A percentile compares a stretch with the other conserved stretches of the same genome.
phyloP scores from a whole-genome alignment of 2,329 filamentous ascomycete species.

The Diaporthe helianthi region DNA sequence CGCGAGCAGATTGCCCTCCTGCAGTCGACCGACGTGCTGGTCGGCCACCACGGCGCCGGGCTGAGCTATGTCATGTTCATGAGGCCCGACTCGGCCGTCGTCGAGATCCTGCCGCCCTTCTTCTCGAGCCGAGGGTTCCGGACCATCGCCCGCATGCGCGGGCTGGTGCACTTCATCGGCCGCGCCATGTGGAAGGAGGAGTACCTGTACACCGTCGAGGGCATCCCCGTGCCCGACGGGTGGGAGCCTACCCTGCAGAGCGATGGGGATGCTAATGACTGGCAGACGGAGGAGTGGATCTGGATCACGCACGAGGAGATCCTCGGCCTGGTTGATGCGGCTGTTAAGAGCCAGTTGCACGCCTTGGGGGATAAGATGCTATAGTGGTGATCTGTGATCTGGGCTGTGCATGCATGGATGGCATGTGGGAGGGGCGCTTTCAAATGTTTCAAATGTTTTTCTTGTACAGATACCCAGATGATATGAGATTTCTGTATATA shows the following conservation, averaged over 20 bases:
- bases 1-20: slow-evolving; percentile 37
- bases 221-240: slow-evolving; percentile 12
- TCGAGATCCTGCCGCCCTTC: slow-evolving; percentile 32
- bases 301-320: slow-evolving; percentile 37
- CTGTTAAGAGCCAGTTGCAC: slow-evolving; percentile 28
- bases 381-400: background rate
- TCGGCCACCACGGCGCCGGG: slow-evolving; percentile 39
- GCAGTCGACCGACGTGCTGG: slow-evolving; percentile 36
- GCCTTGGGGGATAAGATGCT: background rate
- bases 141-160: slow-evolving; percentile 31
- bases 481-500: slow-evolving; percentile 4
- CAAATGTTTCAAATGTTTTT: no score
- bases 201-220: slow-evolving; percentile 22
- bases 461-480: background rate
- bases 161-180: slow-evolving; percentile 27
- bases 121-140: slow-evolving; percentile 28
- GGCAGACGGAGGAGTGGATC: slow-evolving; percentile 37
- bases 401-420: no score
- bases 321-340: slow-evolving; percentile 34
- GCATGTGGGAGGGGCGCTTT: no score
- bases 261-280: slow-evolving; percentile 16
- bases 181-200: slow-evolving; percentile 30
- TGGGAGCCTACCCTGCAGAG: slow-evolving; percentile 22
- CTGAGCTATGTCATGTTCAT: slow-evolving; percentile 40
- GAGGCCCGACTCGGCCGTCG: slow-evolving; percentile 36